phyloP scores from a whole-genome alignment of 2,329 filamentous ascomycete species.

The Fusarium papillatum region DNA sequence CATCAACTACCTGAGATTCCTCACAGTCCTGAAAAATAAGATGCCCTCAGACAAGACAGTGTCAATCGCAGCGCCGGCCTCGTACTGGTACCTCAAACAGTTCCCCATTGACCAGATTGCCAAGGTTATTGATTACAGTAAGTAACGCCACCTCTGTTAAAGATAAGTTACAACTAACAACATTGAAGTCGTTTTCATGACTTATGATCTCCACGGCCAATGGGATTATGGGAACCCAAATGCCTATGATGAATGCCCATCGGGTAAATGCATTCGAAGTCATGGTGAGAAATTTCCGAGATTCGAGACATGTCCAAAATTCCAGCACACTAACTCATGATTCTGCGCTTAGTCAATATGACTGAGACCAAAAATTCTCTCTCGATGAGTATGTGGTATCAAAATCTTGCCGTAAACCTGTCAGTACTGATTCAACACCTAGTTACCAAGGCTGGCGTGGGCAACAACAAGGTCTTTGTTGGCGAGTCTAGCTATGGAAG shows the following conservation, averaged over 20 bases:
- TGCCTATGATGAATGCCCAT: slow-evolving; percentile 34
- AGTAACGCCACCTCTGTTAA: neutral
- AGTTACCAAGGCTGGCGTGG: slow-evolving; percentile 38
- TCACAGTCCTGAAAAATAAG: neutral
- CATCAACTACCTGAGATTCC: neutral
- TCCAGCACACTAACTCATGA: neutral
- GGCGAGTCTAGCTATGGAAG: slow-evolving; percentile 39
- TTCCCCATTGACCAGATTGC: slow-evolving; percentile 47
- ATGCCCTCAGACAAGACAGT: slow-evolving; percentile 31
- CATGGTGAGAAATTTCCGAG: neutral
- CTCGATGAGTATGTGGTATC: slow-evolving; percentile 38
- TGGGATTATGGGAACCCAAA: slow-evolving; percentile 47
- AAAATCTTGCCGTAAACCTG: no score
- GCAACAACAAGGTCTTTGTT: slow-evolving; percentile 22
- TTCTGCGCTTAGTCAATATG: slow-evolving; percentile 38
- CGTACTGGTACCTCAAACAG: slow-evolving; percentile 50
- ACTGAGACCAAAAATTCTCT: slow-evolving; percentile 51
- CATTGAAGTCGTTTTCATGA: slow-evolving; percentile 31
- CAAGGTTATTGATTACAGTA: slow-evolving; percentile 45
- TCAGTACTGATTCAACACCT: no score
- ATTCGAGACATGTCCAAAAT: neutral
- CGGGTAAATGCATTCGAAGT: slow-evolving; percentile 50
- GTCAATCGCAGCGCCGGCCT: slow-evolving; percentile 47
- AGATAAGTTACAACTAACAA: neutral
- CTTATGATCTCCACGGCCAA: slow-evolving; percentile 26